Conservation (phyloP, 2,329 filamentous ascomycete species). For the Fusarium poae region DNA sequence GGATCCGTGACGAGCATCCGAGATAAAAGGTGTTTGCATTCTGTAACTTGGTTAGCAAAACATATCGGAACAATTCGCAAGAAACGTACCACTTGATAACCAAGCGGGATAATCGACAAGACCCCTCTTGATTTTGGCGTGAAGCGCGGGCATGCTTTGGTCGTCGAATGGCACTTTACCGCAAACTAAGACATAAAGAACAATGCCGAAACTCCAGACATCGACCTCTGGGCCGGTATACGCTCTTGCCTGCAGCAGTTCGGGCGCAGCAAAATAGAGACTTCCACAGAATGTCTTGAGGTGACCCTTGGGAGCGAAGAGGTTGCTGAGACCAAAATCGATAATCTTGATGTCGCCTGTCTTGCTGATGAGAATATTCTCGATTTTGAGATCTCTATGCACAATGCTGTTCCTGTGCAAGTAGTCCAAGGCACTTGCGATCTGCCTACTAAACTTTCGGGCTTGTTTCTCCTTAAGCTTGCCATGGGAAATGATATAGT, state of each 20-base stretch:
- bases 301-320: constrained; percentile 86
- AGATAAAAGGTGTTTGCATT: constrained; percentile 92
- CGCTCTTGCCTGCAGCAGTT: constrained; percentile 90
- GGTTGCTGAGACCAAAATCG: constrained; percentile 96
- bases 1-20: constrained; percentile 97
- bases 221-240: constrained; percentile 98
- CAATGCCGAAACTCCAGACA: constrained; percentile 98
- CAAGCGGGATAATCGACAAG: constrained; percentile 95
- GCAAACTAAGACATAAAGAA: constrained; percentile 95
- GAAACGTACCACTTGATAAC: constrained; percentile 81
- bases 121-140: constrained; percentile 99
- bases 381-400: constrained; percentile 96
- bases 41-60: constrained; percentile 64
- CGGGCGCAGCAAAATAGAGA: constrained; percentile 96
- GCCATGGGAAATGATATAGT: constrained; percentile 99
- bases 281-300: constrained; percentile 98
- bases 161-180: constrained; percentile 99
- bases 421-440: constrained; percentile 95
- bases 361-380: constrained; percentile 99
- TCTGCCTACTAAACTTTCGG: constrained; percentile 96
- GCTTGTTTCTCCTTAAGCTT: constrained; percentile 98
- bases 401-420: constrained; percentile 99
- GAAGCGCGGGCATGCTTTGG: constrained; percentile 97
- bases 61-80: not conserved
- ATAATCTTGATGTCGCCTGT: constrained; percentile 99